Evolutionary conservation across 2,329 filamentous ascomycete species (phyloP).

Genomic region (Colletotrichum sp.): DNA sequence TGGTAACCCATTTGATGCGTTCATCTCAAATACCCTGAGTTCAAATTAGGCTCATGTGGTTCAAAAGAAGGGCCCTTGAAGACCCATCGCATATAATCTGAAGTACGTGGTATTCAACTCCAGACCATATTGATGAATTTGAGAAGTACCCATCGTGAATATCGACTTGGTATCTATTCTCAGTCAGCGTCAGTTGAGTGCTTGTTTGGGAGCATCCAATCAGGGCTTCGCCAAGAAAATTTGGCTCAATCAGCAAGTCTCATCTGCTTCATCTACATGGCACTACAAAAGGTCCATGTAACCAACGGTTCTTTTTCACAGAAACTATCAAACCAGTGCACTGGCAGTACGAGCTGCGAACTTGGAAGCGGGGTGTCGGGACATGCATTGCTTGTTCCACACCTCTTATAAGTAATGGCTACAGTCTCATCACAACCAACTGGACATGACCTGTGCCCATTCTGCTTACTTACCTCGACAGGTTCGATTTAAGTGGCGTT

Average conservation of each 20-base stretch:
- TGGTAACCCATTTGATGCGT: neutral
- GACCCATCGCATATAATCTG: rapidly evolving
- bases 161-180: neutral
- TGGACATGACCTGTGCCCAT: rapidly evolving
- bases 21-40: neutral
- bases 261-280: neutral
- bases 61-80: rapidly evolving
- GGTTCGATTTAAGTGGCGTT: rapidly evolving
- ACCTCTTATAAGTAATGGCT: neutral
- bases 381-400: neutral
- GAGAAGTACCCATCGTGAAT: neutral
- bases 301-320: neutral
- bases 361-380: neutral
- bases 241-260: neutral
- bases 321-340: neutral
- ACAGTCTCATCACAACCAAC: neutral
- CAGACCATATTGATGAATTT: no score
- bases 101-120: neutral
- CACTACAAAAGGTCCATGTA: neutral
- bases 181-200: neutral
- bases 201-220: neutral
- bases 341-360: neutral
- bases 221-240: neutral
- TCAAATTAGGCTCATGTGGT: neutral
- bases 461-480: neutral